A percentile compares a stretch with the other conserved stretches of the same genome.
These are phyloP conservation scores for Ogataea pignaliae DNA, from an alignment of 805 yeast genomes.

Conservation along the genomic window DNA sequence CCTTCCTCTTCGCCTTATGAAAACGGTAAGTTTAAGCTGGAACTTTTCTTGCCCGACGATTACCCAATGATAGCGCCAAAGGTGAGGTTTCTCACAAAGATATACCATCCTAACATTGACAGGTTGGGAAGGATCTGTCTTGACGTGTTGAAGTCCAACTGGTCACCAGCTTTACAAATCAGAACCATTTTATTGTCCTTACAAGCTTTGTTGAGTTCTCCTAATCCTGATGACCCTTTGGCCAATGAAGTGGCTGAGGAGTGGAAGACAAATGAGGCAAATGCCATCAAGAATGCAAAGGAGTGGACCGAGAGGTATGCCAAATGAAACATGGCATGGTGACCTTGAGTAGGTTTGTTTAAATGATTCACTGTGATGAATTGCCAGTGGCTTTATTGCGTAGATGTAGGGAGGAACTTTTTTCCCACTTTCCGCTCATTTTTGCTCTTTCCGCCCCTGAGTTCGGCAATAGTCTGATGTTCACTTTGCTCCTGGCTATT, in stretches of 20 bases:
- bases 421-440: too few relatives aligned
- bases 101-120: slow-evolving; percentile 96
- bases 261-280: slow-evolving; percentile 82
- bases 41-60: slow-evolving; percentile 89
- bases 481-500: too few relatives aligned
- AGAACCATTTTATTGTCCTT: slow-evolving; percentile 86
- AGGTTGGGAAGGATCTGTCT: slow-evolving; percentile 92
- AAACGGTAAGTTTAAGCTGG: slow-evolving; percentile 71
- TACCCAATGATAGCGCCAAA: slow-evolving; percentile 98
- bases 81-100: slow-evolving; percentile 87
- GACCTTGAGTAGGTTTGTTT: not conserved
- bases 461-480: too few relatives aligned
- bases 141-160: slow-evolving; percentile 89
- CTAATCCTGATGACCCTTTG: slow-evolving; percentile 96
- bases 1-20: slow-evolving; percentile 92
- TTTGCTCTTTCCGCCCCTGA: too few relatives aligned
- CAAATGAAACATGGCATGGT: slow-evolving; percentile 3
- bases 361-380: not conserved
- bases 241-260: slow-evolving; percentile 97
- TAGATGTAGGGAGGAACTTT: too few relatives aligned
- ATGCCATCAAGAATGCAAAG: slow-evolving; percentile 75
- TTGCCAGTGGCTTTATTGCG: not conserved
- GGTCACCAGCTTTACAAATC: slow-evolving; percentile 98
- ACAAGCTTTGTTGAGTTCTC: slow-evolving; percentile 91
- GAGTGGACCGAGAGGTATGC: slow-evolving; percentile 72